These are phyloP conservation scores for Salix exigua DNA, from an alignment of 345 rosid species.

Conservation along the genomic window DNA sequence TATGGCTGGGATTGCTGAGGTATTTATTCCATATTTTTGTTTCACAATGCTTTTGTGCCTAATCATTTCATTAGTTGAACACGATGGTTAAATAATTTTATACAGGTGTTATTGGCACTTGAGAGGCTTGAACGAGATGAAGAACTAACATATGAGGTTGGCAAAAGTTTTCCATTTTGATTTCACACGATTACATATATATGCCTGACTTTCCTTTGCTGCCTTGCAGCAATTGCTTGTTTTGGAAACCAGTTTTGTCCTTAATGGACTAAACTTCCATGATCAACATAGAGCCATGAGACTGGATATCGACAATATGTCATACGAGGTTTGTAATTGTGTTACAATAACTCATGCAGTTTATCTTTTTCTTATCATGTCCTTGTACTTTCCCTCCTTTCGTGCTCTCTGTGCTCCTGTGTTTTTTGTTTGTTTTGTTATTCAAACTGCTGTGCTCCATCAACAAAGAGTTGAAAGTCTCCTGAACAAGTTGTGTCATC, in stretches of 20 bases:
- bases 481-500: neutral
- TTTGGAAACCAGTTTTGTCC: constrained; percentile 72
- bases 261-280: constrained; percentile 60
- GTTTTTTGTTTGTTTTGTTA: constrained; percentile 1
- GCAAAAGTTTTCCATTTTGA: constrained; percentile 17
- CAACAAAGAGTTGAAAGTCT: neutral
- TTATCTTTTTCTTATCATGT: neutral
- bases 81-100: constrained; percentile 8
- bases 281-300: constrained; percentile 97
- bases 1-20: constrained; percentile 92
- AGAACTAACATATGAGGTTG: constrained; percentile 74
- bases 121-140: constrained; percentile 91
- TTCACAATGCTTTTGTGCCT: neutral
- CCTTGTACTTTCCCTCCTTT: neutral
- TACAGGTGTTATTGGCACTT: constrained; percentile 75
- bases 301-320: constrained; percentile 92
- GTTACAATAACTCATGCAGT: neutral
- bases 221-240: constrained; percentile 75
- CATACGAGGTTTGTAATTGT: constrained; percentile 73
- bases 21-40: constrained; percentile 16
- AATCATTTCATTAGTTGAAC: neutral
- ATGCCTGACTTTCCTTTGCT: constrained; percentile 12
- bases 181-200: neutral
- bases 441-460: neutral
- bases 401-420: neutral